Conservation (phyloP, 2,329 filamentous ascomycete species). For the Penicillium sp. region DNA sequence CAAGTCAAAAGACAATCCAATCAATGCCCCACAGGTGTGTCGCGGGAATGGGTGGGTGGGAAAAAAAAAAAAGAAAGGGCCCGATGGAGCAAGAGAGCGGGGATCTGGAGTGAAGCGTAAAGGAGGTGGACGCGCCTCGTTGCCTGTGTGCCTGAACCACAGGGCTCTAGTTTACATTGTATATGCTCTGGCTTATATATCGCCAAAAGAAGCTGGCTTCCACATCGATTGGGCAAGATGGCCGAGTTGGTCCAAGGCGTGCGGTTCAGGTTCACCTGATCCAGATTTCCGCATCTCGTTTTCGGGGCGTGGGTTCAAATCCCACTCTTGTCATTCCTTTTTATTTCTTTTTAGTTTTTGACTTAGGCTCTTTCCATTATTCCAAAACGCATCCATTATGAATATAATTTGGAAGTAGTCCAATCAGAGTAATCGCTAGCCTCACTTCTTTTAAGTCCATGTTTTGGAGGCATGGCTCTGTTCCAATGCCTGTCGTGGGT, state of each 20-base stretch:
- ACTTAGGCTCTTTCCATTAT: not conserved
- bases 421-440: no score
- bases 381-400: not conserved
- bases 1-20: not conserved
- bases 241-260: conserved; percentile 4
- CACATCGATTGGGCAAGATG: not conserved
- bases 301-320: conserved; percentile 4
- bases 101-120: conserved; percentile 11
- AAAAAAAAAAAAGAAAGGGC: conserved; percentile 2
- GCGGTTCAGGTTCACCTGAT: conserved; percentile 4
- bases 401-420: not conserved
- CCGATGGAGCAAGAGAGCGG: conserved; percentile 14
- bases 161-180: not conserved
- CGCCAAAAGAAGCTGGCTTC: accelerated
- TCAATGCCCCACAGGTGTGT: not conserved
- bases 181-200: not conserved
- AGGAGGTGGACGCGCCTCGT: conserved; percentile 20
- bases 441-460: no score
- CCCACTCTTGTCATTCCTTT: conserved; percentile 1
- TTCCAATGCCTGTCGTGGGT: no score
- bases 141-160: conserved; percentile 3
- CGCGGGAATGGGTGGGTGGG: not conserved
- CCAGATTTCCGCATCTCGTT: conserved; percentile 2
- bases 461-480: no score
- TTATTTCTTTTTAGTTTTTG: not conserved